These are phyloP conservation scores for Dendrocalamus sinicus DNA, from an alignment of 176 grass and related monocot genomes.

Conservation along the genomic window DNA sequence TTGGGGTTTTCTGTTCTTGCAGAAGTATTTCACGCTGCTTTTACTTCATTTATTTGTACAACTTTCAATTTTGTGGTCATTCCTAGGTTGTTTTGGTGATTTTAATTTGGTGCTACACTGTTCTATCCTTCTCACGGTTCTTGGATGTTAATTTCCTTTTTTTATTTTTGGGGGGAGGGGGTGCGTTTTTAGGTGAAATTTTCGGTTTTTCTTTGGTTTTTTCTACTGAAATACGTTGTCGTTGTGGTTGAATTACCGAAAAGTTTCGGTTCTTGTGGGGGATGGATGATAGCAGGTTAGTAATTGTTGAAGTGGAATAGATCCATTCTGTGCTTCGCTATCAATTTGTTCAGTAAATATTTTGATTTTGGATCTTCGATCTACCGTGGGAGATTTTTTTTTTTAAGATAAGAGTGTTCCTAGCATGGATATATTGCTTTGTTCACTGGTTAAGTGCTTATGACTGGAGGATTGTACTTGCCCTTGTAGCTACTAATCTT, in stretches of 20 bases:
- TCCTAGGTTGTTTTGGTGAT: not conserved
- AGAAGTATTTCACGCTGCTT: not conserved
- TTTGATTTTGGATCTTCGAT: constrained; percentile 8
- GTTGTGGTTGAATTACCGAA: not conserved
- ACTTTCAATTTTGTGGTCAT: not conserved
- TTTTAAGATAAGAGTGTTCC: not conserved
- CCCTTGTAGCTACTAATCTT: constrained; percentile 27
- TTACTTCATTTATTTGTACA: not conserved
- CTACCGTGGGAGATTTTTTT: not conserved
- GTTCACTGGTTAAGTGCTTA: not conserved
- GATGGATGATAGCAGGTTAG: not conserved
- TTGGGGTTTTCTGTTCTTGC: not conserved
- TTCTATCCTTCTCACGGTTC: not conserved
- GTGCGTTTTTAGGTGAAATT: not conserved
- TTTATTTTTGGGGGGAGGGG: too few relatives aligned
- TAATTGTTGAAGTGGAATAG: constrained; percentile 10
- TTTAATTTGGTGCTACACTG: not conserved
- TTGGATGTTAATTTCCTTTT: not conserved
- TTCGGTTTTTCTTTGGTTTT: not conserved
- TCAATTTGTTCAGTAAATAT: not conserved
- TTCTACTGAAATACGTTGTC: not conserved
- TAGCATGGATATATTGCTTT: not conserved
- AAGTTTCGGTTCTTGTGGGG: not conserved
- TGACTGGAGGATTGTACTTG: constrained; percentile 20
- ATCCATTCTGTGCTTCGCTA: not conserved